These are phyloP conservation scores for Cicer chorassanicum DNA, from an alignment of 306 rosid species.

Conservation along the genomic window DNA sequence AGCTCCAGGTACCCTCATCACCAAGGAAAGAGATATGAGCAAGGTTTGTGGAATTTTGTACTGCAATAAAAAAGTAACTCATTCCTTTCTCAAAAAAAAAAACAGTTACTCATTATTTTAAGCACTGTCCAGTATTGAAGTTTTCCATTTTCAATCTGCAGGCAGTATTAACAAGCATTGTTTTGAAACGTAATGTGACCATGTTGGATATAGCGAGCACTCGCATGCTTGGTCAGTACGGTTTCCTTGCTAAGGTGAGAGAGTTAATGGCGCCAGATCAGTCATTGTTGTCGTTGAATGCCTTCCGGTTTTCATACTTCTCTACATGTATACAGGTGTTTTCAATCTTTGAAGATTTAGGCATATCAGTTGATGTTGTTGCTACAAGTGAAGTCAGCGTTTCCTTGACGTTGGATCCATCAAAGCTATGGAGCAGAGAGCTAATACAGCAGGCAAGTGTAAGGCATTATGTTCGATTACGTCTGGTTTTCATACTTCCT, in stretches of 20 bases:
- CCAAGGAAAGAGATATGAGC: slow-evolving; percentile 86
- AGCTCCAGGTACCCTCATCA: slow-evolving; percentile 96
- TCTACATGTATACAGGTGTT: slow-evolving; percentile 65
- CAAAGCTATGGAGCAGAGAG: slow-evolving; percentile 90
- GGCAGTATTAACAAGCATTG: slow-evolving; percentile 94
- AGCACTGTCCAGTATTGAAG: slow-evolving; percentile 23
- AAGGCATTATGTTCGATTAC: slow-evolving; percentile 38
- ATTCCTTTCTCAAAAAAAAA: background rate
- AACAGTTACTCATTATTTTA: slow-evolving; percentile 19
- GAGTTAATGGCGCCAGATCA: slow-evolving; percentile 10
- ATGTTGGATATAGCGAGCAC: slow-evolving; percentile 99
- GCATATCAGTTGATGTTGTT: slow-evolving; percentile 88
- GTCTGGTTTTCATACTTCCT: no score
- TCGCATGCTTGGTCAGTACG: slow-evolving; percentile 97
- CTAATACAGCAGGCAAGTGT: slow-evolving; percentile 89
- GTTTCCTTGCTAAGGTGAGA: slow-evolving; percentile 96
- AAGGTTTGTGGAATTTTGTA: slow-evolving; percentile 62
- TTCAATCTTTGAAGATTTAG: slow-evolving; percentile 85
- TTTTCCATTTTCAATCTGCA: slow-evolving; percentile 53
- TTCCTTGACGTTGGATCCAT: slow-evolving; percentile 87
- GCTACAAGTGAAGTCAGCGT: slow-evolving; percentile 93
- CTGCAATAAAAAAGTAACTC: slow-evolving; percentile 33
- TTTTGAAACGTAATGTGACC: slow-evolving; percentile 89
- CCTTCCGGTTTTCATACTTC: slow-evolving; percentile 31
- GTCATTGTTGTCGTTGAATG: slow-evolving; percentile 9